Evolutionary conservation across 495 filamentous ascomycete species (phyloP), one percentile per base, ranked within the genome.

Genomic region (Immersiella caudata): DNA sequence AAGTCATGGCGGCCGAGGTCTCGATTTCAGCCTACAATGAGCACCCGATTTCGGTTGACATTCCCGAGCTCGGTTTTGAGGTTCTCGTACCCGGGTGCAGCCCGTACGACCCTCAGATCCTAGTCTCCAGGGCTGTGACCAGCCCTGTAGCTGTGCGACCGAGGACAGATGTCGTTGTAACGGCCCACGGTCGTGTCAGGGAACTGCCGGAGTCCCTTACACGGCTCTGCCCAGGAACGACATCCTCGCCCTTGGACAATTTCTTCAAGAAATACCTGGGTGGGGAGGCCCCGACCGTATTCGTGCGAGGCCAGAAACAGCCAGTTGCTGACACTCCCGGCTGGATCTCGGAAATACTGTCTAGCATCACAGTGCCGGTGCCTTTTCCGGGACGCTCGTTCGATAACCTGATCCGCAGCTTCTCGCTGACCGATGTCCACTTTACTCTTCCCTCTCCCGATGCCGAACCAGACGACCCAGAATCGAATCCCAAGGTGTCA

Each of bases 71-170:
- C 50, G 89, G 86, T 6, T 98, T 99, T 74, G 85, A 91, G 61
- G 86, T 97, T 22, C 80, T 96, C 56, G 88, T 98, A 18, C 89
- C 91, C 22, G 91, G 90, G 57, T 99, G 95, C 75, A 85, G 90
- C 51, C 83, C 84, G 6, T 82, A 86, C 65, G 91, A 93, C 35
- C 77, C 86, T 33, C 74, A 70, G 22, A 88, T 97, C 60, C 72
- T 76, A 22, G 76, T 88, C 64, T 94, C 93, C 6, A 84, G 88
- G 70, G 93, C 92, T n/a, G 82, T 80, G 25, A 95, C 91, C 0
- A 81, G 82, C 8, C 77, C 80, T 52, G 76, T 96, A 25, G 77
- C 87, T 25, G 80, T 99, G 7, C 75, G 84, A 33, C 88, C 93
- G 3, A 85, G 86, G 27, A 74, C 84, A 20, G 81, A 90, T 54